phyloP scores from a whole-genome alignment of 1,284 basidiomycete genomes.

The Neotropicomus parvogracilis region DNA sequence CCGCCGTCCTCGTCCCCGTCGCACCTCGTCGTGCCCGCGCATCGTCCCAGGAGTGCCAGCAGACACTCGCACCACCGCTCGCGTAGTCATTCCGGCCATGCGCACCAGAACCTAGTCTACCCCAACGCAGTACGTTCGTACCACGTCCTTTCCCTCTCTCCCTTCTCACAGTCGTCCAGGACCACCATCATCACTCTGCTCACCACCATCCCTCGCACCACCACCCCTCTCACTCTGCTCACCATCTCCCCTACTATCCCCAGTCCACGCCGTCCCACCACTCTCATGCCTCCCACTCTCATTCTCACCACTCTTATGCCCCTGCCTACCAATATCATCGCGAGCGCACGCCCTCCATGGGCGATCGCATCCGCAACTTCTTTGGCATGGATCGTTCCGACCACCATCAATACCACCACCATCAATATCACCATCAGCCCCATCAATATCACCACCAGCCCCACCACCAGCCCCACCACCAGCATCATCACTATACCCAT shows the following conservation, averaged over 20 bases:
- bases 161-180: constrained; percentile 11
- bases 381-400: constrained; percentile 20
- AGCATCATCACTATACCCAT: constrained; percentile 1
- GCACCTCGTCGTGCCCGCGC: constrained; percentile 12
- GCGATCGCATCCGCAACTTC: constrained; percentile 28
- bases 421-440: not conserved
- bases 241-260: constrained; percentile 7
- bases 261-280: not conserved
- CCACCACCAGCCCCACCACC: not conserved
- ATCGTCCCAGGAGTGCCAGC: constrained; percentile 16
- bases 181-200: constrained; percentile 1
- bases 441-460: not conserved
- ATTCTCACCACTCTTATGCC: constrained; percentile 1
- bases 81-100: constrained; percentile 13
- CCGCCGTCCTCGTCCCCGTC: not conserved
- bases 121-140: constrained; percentile 14
- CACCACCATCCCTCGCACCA: constrained; percentile 2
- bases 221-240: constrained; percentile 11
- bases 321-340: constrained; percentile 5
- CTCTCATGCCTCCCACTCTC: constrained; percentile 4
- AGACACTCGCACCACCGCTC: constrained; percentile 14
- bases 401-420: not conserved
- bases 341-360: constrained; percentile 22
- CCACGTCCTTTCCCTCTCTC: not conserved
- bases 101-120: constrained; percentile 10